Evolutionary conservation across 345 rosid genomes (phyloP), one percentile per base, ranked within the genome.

Genomic region (Luvunga scandens): DNA sequence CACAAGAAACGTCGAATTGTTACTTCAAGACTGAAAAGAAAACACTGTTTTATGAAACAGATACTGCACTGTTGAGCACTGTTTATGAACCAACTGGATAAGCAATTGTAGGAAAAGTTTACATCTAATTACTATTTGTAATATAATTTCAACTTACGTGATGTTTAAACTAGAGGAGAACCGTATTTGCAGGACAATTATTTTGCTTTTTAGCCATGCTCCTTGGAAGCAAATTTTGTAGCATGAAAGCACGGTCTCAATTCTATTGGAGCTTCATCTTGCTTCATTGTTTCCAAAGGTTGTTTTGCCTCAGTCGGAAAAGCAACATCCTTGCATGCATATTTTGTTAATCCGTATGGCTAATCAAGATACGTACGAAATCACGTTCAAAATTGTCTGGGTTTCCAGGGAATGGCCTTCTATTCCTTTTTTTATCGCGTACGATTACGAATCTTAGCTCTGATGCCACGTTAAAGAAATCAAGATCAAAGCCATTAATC

Each of bases 41-140:
- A 34, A 36, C 27, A 66, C 71, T 66, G 48, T 66, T 66, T 66
- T 36, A 5, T 36, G 71, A 36, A 73, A 59, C 55, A 38, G 75
- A 30, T 9, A 38, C 50, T 2, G 75, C 13, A 13, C 25, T 71
- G 25, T 9, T 9, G 22, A n/a, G 45, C 39, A 53, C 42, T 71
- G 63, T 55, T 55, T 55, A 31, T 45, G 21, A 6, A 14, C 36
- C 19, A 63, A 14, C 38, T 14, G 33, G 67, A 28, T 10, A 69
- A 24, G 28, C 62, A 69, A 69, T 16, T 42, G 9, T 13, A 10
- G 57, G 22, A 14, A 38, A 67, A 9, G 45, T 14, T 38, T 67
- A n/a, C 59, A 48, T 69, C 34, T 56, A 73, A 73, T 73, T 19
- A 73, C 61, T 73, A 73, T 73, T 73, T 48, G 77, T 25, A 34